Base-by-base conservation (phyloP, 176 grass and related monocot species). In the Calamus simplicifolius region DNA sequence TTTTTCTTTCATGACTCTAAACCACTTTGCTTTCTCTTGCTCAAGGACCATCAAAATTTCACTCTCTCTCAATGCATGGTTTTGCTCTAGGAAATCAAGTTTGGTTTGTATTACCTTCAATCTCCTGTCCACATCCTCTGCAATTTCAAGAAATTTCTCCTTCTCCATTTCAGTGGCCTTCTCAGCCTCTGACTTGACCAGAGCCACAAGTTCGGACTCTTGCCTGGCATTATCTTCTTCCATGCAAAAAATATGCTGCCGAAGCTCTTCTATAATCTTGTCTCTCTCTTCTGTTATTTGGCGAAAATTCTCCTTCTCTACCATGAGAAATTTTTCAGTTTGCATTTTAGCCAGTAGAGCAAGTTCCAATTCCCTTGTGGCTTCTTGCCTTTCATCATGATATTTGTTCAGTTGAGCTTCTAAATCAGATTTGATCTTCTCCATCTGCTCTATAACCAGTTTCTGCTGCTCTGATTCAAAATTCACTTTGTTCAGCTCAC, bases 1-100 rank as follows among this genome's bases (percentile, higher is more conserved):
- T 61, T 84, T 79, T 49, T 90, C 82, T 73, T 76, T 69, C 68
- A 85, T 69, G 27, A 82, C 48, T 54, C 69, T 63, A 57, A 73
- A 79, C 82, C 75, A 85, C 77, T 79, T 77, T 38, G 64, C 55
- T 73, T 76, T 80, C 59, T 85, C 87, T 70, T 82, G 71, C 63
- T 85, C 82, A 43, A 90, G 76, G 51, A 59, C 71, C 21, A 64
- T 66, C 75, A 73, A 79, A 19, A 76, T 53, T 58, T 72, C 79
- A 29, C 68, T 64, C 67, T 79, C 68, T 54, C 69, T 79, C 7
- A 55, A 26, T 35, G 49, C 30, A 19, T 66, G 85, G 17, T 85
- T 76, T 50, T 85, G 82, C 70, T 85, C 75, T 54, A 79, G 59
- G 14, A 62, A 70, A 73, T 35, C 31, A 4, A 85, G 55, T 73